Evolutionary conservation across 208 protist genomes (phyloP).

Genomic region (Lotmaria passim): DNA sequence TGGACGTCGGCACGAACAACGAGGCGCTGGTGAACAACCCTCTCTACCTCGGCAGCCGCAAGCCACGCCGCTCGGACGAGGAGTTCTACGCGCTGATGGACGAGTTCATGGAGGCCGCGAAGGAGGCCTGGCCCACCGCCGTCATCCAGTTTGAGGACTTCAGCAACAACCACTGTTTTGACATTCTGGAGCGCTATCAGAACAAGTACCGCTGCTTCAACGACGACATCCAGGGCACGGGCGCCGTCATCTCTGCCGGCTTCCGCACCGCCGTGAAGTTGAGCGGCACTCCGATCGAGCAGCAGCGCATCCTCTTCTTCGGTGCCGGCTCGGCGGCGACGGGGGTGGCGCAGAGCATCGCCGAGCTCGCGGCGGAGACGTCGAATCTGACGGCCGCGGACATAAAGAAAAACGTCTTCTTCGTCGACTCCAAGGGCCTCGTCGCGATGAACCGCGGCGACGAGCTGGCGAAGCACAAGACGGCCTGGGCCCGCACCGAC

Average conservation of each 20-base stretch:
- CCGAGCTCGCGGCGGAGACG: slow-evolving; percentile 62
- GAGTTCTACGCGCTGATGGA: slow-evolving; percentile 91
- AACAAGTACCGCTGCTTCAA: slow-evolving; percentile 96
- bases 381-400: slow-evolving; percentile 69
- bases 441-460: slow-evolving; percentile 87
- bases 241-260: slow-evolving; percentile 93
- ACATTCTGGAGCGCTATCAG: slow-evolving; percentile 93
- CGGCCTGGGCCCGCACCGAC: slow-evolving; percentile 84
- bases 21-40: slow-evolving; percentile 67
- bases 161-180: slow-evolving; percentile 93
- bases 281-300: slow-evolving; percentile 37
- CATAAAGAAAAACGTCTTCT: slow-evolving; percentile 81
- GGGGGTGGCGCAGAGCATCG: slow-evolving; percentile 94
- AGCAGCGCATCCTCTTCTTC: slow-evolving; percentile 86
- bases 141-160: slow-evolving; percentile 98
- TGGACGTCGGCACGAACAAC: slow-evolving; percentile 95
- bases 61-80: slow-evolving; percentile 57
- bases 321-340: slow-evolving; percentile 95
- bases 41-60: slow-evolving; percentile 86
- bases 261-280: slow-evolving; percentile 89
- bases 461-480: slow-evolving; percentile 88
- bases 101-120: slow-evolving; percentile 91
- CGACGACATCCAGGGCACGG: slow-evolving; percentile 98
- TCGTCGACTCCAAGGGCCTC: slow-evolving; percentile 93
- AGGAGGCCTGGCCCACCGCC: slow-evolving; percentile 80